Evolutionary conservation across 306 rosid genomes (phyloP), one percentile per base, ranked within the genome.

Genomic region (Arachis stenosperma): DNA sequence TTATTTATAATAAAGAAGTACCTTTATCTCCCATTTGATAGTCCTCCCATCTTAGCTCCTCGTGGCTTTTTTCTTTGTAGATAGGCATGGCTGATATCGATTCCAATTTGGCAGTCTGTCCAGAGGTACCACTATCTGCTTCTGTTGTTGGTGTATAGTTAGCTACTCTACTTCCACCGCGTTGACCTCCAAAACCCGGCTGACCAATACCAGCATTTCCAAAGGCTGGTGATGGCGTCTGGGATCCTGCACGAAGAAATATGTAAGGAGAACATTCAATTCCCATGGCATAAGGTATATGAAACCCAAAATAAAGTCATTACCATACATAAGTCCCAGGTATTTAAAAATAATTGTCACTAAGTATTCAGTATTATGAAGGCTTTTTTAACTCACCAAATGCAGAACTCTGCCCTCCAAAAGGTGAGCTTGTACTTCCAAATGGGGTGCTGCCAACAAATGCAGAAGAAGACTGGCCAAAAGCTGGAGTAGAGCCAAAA

Each of bases 11-110:
- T 9, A 22, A 30, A 53, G 39, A 43, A 11, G 52, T 37, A 91
- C 99, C 96, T 88, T 95, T 95, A 68, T 91, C 99, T 71, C 97
- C 97, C 81, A 69, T 17, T 77, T 95, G 98, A 86, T 95, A 87
- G 82, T 95, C 99, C 78, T 95, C 98, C 98, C 98, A 95, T 86
- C 98, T 86, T 63, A 91, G 87, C 84, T 95, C 99, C 74, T 95
- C 99, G 0, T 95, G 98, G 81, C 96, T 87, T 84, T 91, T 95
- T 44, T 95, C 96, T 78, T 84, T 95, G 88, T 87, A 95, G 55
- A 70, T 57, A 61, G 97, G 79, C 99, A 95, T 95, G 48, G 98
- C 97, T 29, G 99, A 95, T 79, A 95, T 90, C 43, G 99, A 95
- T 86, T 87, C 93, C 76, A 95, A 87, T 75, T 86, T 92, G n/a